A percentile compares a stretch with the other conserved stretches of the same genome.
Evolutionary conservation across 2,329 filamentous ascomycete genomes (phyloP).

Genomic region (Pestalotiopsis sp.): DNA sequence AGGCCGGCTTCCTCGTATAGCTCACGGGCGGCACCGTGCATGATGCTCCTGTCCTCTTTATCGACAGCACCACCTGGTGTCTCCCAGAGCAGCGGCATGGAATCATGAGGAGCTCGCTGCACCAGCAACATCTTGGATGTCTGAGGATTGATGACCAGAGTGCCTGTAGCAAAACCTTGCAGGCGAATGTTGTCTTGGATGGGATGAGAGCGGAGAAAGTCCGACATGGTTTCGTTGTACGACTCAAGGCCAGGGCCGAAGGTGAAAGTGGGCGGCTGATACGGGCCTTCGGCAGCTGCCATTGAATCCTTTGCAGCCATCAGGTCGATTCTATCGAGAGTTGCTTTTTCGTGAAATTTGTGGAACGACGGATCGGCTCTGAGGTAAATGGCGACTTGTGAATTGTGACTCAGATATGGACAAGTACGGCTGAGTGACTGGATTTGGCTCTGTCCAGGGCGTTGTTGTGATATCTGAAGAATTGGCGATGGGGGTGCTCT

Average conservation of each 20-base stretch:
- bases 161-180: slow-evolving; percentile 28
- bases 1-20: slow-evolving; percentile 45
- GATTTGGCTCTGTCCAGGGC: not conserved
- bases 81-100: slow-evolving; percentile 42
- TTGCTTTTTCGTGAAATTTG: not conserved
- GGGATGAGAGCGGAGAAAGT: slow-evolving; percentile 25
- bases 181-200: slow-evolving; percentile 10
- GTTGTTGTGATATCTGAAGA: not conserved
- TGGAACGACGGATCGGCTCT: not conserved
- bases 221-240: slow-evolving; percentile 24
- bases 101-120: slow-evolving; percentile 40
- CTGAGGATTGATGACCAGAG: slow-evolving; percentile 30
- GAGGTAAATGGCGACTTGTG: not conserved
- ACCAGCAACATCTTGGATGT: slow-evolving; percentile 37
- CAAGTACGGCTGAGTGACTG: not conserved
- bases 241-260: slow-evolving; percentile 21
- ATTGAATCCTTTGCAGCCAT: not conserved
- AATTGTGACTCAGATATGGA: not conserved
- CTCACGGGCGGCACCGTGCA: slow-evolving; percentile 42
- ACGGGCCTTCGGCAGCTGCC: not conserved
- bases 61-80: slow-evolving; percentile 44
- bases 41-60: slow-evolving; percentile 37
- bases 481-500: not conserved
- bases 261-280: slow-evolving; percentile 22
- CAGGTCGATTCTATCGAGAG: not conserved